These are phyloP conservation scores for Elsinoe arachidis DNA, from an alignment of 2,329 filamentous ascomycete species.

Conservation along the genomic window DNA sequence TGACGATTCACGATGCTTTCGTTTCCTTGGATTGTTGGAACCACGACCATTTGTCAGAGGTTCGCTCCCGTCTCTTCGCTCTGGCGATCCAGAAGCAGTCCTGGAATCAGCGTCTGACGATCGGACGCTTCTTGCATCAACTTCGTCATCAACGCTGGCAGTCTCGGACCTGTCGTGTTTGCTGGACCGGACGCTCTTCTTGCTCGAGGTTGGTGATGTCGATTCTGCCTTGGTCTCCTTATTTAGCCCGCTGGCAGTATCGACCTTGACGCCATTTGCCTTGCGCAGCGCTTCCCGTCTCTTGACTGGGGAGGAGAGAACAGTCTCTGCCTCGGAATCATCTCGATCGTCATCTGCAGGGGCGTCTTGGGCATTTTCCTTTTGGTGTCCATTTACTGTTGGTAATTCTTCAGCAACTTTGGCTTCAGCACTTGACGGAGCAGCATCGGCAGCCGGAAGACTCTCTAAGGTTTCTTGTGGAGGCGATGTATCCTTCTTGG, in stretches of 20 bases:
- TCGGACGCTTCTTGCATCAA: conserved; percentile 17
- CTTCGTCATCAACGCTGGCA: conserved; percentile 15
- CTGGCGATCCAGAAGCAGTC: conserved; percentile 3
- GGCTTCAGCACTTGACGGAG: not conserved
- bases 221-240: conserved; percentile 1
- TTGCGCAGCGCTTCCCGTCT: conserved; percentile 30
- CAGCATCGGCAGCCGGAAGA: not conserved
- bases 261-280: conserved; percentile 14
- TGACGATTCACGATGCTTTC: conserved; percentile 30
- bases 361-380: not conserved
- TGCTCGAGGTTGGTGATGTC: not conserved
- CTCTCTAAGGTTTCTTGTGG: not conserved
- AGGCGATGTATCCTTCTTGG: not conserved
- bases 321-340: conserved; percentile 44
- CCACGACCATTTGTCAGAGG: conserved; percentile 17
- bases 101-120: conserved; percentile 2
- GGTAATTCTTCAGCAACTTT: not conserved
- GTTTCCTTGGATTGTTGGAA: conserved; percentile 29
- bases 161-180: not conserved
- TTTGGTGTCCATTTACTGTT: not conserved
- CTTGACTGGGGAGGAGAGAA: conserved; percentile 38
- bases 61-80: conserved; percentile 1
- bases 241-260: not conserved
- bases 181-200: not conserved
- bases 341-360: conserved; percentile 25